These are phyloP conservation scores for Metarhizium humberi DNA, from an alignment of 2,329 filamentous ascomycete genomes.

Conservation along the genomic window DNA sequence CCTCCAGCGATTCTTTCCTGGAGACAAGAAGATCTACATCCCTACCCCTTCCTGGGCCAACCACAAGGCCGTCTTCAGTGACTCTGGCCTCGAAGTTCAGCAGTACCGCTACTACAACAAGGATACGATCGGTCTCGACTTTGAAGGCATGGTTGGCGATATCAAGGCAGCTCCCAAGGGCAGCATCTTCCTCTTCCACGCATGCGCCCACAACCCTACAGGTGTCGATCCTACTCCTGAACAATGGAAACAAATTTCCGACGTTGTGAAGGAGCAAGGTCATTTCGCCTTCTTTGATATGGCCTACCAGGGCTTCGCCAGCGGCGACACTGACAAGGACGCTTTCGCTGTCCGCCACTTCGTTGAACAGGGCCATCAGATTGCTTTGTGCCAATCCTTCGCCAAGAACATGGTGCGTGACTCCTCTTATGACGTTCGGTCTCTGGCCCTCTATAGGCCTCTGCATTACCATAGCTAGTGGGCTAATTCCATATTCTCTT, in stretches of 20 bases:
- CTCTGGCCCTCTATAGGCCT: neutral
- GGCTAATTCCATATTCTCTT: neutral
- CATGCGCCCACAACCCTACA: slow-evolving; percentile 96
- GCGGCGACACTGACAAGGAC: slow-evolving; percentile 82
- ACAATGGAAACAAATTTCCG: slow-evolving; percentile 88
- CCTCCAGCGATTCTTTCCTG: slow-evolving; percentile 82
- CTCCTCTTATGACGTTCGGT: neutral
- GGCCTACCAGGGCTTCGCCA: slow-evolving; percentile 98
- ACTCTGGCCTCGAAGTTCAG: slow-evolving; percentile 82
- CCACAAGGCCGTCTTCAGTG: slow-evolving; percentile 92
- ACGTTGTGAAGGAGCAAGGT: slow-evolving; percentile 72
- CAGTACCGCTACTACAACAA: slow-evolving; percentile 99
- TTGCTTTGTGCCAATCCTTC: slow-evolving; percentile 85
- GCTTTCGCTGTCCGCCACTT: slow-evolving; percentile 93
- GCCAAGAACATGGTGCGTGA: slow-evolving; percentile 91
- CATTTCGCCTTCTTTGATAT: slow-evolving; percentile 99
- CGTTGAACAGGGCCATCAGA: slow-evolving; percentile 81
- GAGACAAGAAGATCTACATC: slow-evolving; percentile 92
- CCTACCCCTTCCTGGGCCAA: slow-evolving; percentile 96
- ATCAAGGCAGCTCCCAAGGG: slow-evolving; percentile 80
- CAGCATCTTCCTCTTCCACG: slow-evolving; percentile 89
- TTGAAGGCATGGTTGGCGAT: slow-evolving; percentile 84
- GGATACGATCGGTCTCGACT: slow-evolving; percentile 96
- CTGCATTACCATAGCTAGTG: neutral
- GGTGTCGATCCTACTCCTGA: slow-evolving; percentile 86